Evolutionary conservation across 331 rosid species (phyloP), one percentile per base, ranked within the genome.

Genomic region (Malus hybrid): DNA sequence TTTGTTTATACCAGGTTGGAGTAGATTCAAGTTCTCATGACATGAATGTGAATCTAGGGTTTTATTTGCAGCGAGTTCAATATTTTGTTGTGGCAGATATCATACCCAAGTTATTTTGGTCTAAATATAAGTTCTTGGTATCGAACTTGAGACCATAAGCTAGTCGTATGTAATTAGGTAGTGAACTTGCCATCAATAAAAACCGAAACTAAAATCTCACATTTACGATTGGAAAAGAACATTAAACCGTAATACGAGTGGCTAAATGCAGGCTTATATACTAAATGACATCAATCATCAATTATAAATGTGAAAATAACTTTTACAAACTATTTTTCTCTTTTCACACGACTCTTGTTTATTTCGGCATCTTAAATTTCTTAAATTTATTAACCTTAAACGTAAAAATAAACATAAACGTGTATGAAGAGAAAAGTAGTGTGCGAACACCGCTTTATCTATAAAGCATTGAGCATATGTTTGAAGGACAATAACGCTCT

Each of bases 401-500:
- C 1, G 7, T 50, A 50, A 50, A 50, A 50, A 50, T 50, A 15
- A 50, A 50, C 20, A 16, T 16, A 16, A 16, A 50, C 9, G 20
- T 50, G 4, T 3, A 50, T 16, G 4, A 15, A 50, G 1, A 50
- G n/a, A 5, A 15, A 15, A 15, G 20, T 6, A 16, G 0, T 2
- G 56, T 50, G 20, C 19, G 3, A 6, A 6, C 56, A 16, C 7
- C 20, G 56, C 19, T 50, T 15, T 9, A 24, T 24, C 24, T 24
- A 24, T 24, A 24, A 5, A 58, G 32, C 64, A 24, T 22, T 22
- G 10, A 62, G 32, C 39, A 62, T 8, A 62, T 6, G 66, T 62
- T 30, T 4, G 24, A 67, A 76, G 18, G 80, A 58, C 74, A 67
- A 68, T 57, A 68, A 39, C 13, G 46, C 62, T 42, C 68, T 63